A percentile compares a stretch with the other conserved stretches of the same genome.
Conservation (phyloP, 2,329 filamentous ascomycete species). For the Exophiala viscosa region DNA sequence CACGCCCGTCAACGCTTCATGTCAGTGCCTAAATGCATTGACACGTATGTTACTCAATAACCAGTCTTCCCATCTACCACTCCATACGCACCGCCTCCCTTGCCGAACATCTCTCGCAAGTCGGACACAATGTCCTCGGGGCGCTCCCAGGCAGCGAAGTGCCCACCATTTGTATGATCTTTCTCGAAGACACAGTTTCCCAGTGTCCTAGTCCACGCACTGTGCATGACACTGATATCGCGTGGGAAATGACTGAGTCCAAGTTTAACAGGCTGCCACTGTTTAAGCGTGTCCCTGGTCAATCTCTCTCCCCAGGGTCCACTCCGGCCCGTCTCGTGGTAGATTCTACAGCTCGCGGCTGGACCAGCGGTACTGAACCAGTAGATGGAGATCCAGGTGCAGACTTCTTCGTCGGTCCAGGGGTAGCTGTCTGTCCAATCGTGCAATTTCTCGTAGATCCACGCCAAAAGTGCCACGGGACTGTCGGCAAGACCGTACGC, state of each 20-base stretch:
- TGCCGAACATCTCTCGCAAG: constrained; percentile 48
- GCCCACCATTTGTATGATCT: constrained; percentile 46
- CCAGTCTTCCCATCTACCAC: constrained; percentile 36
- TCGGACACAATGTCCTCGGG: constrained; percentile 47
- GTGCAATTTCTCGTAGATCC: constrained; percentile 77
- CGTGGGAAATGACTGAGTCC: constrained; percentile 51
- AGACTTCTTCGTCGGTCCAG: constrained; percentile 71
- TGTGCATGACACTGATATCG: constrained; percentile 50
- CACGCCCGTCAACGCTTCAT: too few relatives aligned
- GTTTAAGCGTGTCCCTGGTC: constrained; percentile 11
- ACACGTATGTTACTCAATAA: constrained; percentile 27
- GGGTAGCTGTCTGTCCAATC: constrained; percentile 70
- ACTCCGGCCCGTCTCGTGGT: constrained; percentile 61
- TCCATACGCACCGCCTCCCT: constrained; percentile 36
- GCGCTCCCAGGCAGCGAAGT: constrained; percentile 53
- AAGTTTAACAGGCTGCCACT: constrained; percentile 51
- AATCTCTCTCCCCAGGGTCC: constrained; percentile 15
- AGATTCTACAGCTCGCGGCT: constrained; percentile 59
- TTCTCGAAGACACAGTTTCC: constrained; percentile 48
- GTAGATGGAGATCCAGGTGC: constrained; percentile 72
- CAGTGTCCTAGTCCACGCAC: constrained; percentile 49
- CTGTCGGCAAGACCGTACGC: constrained; percentile 66
- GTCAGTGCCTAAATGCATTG: too few relatives aligned
- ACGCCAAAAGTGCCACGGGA: constrained; percentile 67
- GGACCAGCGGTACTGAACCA: constrained; percentile 68